Conservation (phyloP, 768 basidiomycete species). For the Kwoniella heveanensis region DNA sequence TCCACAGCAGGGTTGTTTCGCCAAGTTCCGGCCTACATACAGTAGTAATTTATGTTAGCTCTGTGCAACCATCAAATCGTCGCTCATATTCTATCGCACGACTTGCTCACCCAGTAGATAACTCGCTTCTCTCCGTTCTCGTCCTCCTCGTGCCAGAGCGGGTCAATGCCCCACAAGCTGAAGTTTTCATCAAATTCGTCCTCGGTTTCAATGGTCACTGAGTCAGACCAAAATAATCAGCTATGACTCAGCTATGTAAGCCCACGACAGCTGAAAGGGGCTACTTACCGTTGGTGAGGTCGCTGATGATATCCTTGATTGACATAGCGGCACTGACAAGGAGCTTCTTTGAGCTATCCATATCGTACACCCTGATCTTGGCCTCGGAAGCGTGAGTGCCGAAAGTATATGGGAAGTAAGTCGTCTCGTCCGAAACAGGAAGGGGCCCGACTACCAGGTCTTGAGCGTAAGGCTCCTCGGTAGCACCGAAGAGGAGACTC, state of each 20-base stretch:
- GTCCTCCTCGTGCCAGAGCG: slow-evolving; percentile 46
- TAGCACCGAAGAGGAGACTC: slow-evolving; percentile 31
- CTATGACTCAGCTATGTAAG: neutral
- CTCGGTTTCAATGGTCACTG: slow-evolving; percentile 21
- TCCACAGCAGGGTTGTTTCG: slow-evolving; percentile 19
- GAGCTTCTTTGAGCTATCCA: slow-evolving; percentile 34
- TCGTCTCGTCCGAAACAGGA: slow-evolving; percentile 58
- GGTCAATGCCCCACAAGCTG: slow-evolving; percentile 47
- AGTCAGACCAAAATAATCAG: neutral
- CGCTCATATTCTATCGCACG: neutral
- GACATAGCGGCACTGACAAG: slow-evolving; percentile 19
- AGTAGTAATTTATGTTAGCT: neutral
- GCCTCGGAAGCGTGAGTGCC: slow-evolving; percentile 21
- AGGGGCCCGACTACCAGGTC: slow-evolving; percentile 41
- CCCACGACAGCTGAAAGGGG: neutral
- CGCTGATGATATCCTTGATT: slow-evolving; percentile 45
- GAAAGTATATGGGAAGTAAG: slow-evolving; percentile 60
- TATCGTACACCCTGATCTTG: slow-evolving; percentile 37
- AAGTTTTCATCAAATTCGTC: slow-evolving; percentile 25
- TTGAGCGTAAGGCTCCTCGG: slow-evolving; percentile 35
- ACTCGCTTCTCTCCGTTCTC: slow-evolving; percentile 32
- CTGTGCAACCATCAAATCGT: neutral
- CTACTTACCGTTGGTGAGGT: slow-evolving; percentile 36
- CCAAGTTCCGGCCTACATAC: slow-evolving; percentile 27
- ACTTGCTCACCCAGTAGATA: slow-evolving; percentile 36